Conservation (phyloP, 345 rosid genomes). For the Hibiscus trionum region DNA sequence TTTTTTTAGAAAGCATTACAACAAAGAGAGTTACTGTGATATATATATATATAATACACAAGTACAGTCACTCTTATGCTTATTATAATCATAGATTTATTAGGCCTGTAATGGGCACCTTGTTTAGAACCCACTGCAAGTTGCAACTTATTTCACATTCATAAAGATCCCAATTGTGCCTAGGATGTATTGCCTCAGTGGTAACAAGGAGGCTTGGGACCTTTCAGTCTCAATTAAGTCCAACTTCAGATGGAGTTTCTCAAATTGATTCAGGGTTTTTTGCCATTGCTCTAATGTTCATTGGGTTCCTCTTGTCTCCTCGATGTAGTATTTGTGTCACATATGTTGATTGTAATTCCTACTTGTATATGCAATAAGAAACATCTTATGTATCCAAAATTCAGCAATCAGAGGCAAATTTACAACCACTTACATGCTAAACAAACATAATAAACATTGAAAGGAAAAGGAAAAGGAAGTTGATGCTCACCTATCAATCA, state of each 20-base stretch:
- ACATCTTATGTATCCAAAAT: not conserved
- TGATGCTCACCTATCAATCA: conserved; percentile 64
- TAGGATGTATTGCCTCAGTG: not conserved
- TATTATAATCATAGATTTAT: not conserved
- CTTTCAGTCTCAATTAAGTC: not conserved
- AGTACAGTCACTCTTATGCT: not conserved
- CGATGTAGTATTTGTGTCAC: not conserved
- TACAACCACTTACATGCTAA: conserved; percentile 1
- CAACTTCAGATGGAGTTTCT: not conserved
- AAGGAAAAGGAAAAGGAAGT: no score
- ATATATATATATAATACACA: not conserved
- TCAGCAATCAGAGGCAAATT: not conserved
- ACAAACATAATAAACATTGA: conserved; percentile 80
- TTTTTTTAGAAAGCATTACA: not conserved
- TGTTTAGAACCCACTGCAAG: no score
- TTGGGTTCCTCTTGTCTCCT: not conserved
- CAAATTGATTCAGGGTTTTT: not conserved
- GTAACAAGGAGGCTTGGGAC: not conserved
- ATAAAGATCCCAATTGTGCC: not conserved
- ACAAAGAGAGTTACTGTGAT: not conserved
- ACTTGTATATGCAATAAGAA: not conserved
- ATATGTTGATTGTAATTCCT: not conserved
- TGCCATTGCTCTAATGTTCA: not conserved
- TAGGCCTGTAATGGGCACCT: no score
- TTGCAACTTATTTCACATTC: not conserved